Evolutionary conservation across 345 rosid species (phyloP), one percentile per base, ranked within the genome.

Genomic region (Punica granatum): DNA sequence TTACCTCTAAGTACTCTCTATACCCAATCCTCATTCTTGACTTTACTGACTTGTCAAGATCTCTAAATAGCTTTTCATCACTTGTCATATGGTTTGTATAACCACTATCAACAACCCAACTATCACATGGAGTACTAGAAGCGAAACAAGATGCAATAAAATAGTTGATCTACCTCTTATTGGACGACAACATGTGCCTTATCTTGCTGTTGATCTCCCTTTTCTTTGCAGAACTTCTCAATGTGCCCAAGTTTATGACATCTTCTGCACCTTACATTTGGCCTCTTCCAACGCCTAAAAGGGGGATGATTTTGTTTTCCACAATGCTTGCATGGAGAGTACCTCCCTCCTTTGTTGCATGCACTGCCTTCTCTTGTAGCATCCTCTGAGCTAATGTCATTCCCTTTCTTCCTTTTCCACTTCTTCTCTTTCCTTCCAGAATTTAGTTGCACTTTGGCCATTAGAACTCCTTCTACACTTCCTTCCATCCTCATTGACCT

Each of bases 21-120:
- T 68, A 2, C 30, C 72, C 72, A 42, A 42, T 42, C 34, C 31
- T 62, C 2, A 69, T 59, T 19, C 31, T 60, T 6, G 70, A 36
- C 6, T 2, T 23, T 3, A 23, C 19, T 8, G 23, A 2, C 30
- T 12, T 31, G 2, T 46, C 25, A 14, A 35, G 25, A 12, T 35
- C 4, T 16, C 3, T 32, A 9, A 48, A 44, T 0, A 46, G 33
- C 2, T 46, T 19, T n/a, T 14, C 18, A 30, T 69, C 32, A 13
- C 11, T 0, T 2, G 65, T 33, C 65, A 62, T 62, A 14, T 32
- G 65, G 11, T 62, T 62, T 16, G 65, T 14, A n/a, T n/a, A 34
- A 1, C 25, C 65, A 62, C 65, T 62, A n/a, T 62, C 65, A 34
- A 62, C 65, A 1, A 62, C 26, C 44, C 65, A 62, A 62, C 43